Conservation (phyloP, 345 rosid genomes). For the Moricandia arvensis region DNA sequence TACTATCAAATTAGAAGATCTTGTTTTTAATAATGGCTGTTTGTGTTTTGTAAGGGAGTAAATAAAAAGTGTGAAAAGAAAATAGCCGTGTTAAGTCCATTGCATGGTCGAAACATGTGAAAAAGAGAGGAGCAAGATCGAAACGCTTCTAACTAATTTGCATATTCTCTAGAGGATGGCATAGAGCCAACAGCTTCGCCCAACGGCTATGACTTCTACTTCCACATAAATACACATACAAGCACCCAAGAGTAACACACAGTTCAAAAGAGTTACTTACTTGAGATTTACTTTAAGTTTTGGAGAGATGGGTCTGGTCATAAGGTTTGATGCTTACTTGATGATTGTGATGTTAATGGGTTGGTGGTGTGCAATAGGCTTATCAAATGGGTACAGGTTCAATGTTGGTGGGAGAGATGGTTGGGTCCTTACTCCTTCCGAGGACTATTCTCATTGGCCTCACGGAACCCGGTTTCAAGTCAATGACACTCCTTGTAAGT, state of each 20-base stretch:
- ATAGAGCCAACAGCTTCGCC: slow-evolving; percentile 2
- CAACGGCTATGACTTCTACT: slow-evolving; percentile 37
- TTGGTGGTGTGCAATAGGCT: slow-evolving; percentile 37
- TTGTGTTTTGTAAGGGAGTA: not conserved
- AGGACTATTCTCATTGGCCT: slow-evolving; percentile 72
- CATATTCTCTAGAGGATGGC: too few species aligned
- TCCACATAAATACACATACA: slow-evolving; percentile 33
- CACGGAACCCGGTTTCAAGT: slow-evolving; percentile 75
- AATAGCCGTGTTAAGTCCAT: slow-evolving; percentile 50
- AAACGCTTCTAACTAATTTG: too few species aligned
- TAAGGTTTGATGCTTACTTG: slow-evolving; percentile 18
- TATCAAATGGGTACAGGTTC: slow-evolving; percentile 47
- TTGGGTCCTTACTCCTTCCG: slow-evolving; percentile 71
- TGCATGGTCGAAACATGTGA: slow-evolving; percentile 61
- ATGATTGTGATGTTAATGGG: slow-evolving; percentile 22
- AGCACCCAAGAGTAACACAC: slow-evolving; percentile 10
- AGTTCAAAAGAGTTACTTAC: not conserved
- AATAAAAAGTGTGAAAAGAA: slow-evolving; percentile 7
- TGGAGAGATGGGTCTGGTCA: slow-evolving; percentile 8
- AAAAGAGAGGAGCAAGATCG: not conserved
- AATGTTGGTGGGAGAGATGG: slow-evolving; percentile 75
- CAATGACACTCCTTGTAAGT: slow-evolving; percentile 72
- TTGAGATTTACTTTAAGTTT: not conserved
- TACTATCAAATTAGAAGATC: not conserved
- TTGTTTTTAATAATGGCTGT: not conserved